Evolutionary conservation across 441 rosid species (phyloP).

Genomic region (Eutrema salsugineum): DNA sequence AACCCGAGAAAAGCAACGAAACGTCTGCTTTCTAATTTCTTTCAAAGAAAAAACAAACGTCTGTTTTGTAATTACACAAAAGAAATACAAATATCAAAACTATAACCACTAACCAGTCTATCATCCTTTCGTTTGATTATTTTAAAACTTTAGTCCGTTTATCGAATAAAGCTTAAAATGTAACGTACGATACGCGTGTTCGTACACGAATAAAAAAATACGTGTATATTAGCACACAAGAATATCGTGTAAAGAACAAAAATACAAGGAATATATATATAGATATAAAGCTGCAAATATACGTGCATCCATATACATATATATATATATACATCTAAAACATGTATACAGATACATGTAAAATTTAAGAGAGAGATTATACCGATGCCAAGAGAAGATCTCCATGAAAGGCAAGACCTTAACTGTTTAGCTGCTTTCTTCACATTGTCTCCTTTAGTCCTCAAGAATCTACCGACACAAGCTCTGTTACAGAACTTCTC

Average conservation of each 20-base stretch:
- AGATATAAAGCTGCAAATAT: background rate
- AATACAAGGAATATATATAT: background rate
- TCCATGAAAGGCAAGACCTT: conserved; percentile 89
- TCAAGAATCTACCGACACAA: conserved; percentile 74
- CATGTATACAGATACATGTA: background rate
- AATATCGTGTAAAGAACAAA: background rate
- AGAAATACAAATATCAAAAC: conserved; percentile 1
- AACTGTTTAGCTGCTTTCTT: conserved; percentile 85
- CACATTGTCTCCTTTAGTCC: conserved; percentile 68
- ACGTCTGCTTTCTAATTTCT: conserved; percentile 12
- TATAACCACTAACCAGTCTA: background rate
- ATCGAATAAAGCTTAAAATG: background rate
- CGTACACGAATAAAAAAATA: background rate
- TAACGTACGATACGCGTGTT: background rate
- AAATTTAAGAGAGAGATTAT: background rate
- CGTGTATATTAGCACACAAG: background rate
- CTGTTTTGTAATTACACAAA: background rate
- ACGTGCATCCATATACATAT: background rate
- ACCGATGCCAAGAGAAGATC: conserved; percentile 80
- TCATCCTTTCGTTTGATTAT: conserved; percentile 11
- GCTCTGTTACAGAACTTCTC: conserved; percentile 83
- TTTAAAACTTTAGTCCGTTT: background rate
- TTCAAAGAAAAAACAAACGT: too few relatives aligned
- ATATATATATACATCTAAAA: background rate
- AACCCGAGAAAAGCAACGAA: conserved; percentile 27